Conservation (phyloP, 2,329 filamentous ascomycete species). For the Aspergillus thermomutatus region DNA sequence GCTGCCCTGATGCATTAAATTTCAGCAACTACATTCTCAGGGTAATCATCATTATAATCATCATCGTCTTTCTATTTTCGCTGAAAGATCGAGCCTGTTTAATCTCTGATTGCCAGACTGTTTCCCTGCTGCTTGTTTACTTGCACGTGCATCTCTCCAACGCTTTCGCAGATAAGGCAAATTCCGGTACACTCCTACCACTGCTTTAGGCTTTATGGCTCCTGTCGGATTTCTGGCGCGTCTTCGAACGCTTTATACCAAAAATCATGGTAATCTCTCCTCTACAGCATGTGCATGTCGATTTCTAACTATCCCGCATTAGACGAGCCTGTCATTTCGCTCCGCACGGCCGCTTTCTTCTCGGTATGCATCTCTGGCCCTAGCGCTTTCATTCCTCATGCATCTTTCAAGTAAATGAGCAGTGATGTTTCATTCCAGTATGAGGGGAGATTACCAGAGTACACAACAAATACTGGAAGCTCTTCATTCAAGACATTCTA, state of each 20-base stretch:
- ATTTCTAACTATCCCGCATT: slow-evolving; percentile 8
- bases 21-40: neutral
- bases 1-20: neutral
- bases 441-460: neutral
- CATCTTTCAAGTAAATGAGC: neutral
- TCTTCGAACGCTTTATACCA: slow-evolving; percentile 32
- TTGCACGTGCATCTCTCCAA: neutral
- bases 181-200: neutral
- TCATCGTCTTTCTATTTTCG: neutral
- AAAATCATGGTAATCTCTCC: slow-evolving; percentile 26
- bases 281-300: neutral
- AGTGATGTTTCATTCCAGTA: neutral
- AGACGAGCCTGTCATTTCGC: slow-evolving; percentile 39
- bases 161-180: neutral
- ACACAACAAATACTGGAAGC: neutral
- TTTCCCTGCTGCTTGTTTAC: neutral
- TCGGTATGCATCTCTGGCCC: slow-evolving; percentile 32
- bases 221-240: slow-evolving; percentile 31
- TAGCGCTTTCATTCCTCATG: neutral
- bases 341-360: slow-evolving; percentile 33
- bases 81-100: neutral
- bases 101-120: neutral
- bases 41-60: neutral
- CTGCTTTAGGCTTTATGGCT: slow-evolving; percentile 24
- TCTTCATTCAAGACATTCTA: neutral